phyloP scores from a whole-genome alignment of 2,329 filamentous ascomycete species.

The Aspergillus pseudonomiae region DNA sequence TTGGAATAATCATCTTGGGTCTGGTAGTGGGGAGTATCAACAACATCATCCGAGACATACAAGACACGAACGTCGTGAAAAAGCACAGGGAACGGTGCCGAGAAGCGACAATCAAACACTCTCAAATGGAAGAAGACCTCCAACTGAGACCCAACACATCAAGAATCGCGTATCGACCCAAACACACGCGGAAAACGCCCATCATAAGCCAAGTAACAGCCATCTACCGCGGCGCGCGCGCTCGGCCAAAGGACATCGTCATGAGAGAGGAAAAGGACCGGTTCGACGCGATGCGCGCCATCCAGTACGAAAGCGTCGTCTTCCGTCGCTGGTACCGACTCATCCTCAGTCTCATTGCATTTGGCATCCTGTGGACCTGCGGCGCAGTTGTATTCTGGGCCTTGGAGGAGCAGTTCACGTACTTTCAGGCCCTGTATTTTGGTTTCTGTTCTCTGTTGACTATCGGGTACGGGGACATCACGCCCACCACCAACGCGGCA shows the following conservation, averaged over 20 bases:
- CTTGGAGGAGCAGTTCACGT: constrained; percentile 62
- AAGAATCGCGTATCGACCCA: constrained; percentile 12
- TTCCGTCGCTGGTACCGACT: constrained; percentile 77
- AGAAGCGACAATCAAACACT: constrained; percentile 56
- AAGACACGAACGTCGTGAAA: constrained; percentile 64
- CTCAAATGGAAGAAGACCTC: constrained; percentile 48
- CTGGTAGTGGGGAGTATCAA: constrained; percentile 80
- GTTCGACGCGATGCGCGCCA: constrained; percentile 79
- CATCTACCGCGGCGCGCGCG: constrained; percentile 16
- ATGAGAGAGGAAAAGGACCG: constrained; percentile 69
- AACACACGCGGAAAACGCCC: constrained; percentile 15
- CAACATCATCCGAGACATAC: constrained; percentile 63
- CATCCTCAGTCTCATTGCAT: constrained; percentile 66
- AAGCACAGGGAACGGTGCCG: constrained; percentile 61
- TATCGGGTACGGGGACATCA: constrained; percentile 82
- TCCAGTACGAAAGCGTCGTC: constrained; percentile 66
- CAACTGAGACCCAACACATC: constrained; percentile 18
- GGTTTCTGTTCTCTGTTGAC: constrained; percentile 81
- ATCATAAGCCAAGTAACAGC: constrained; percentile 29
- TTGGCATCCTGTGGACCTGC: constrained; percentile 75
- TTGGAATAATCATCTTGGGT: constrained; percentile 83
- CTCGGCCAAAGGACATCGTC: constrained; percentile 53
- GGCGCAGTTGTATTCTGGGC: constrained; percentile 77
- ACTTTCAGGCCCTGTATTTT: constrained; percentile 84
- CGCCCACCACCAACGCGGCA: constrained; percentile 75